phyloP scores from a whole-genome alignment of 1,284 basidiomycete genomes.

The Ustilago shanxiensis region DNA sequence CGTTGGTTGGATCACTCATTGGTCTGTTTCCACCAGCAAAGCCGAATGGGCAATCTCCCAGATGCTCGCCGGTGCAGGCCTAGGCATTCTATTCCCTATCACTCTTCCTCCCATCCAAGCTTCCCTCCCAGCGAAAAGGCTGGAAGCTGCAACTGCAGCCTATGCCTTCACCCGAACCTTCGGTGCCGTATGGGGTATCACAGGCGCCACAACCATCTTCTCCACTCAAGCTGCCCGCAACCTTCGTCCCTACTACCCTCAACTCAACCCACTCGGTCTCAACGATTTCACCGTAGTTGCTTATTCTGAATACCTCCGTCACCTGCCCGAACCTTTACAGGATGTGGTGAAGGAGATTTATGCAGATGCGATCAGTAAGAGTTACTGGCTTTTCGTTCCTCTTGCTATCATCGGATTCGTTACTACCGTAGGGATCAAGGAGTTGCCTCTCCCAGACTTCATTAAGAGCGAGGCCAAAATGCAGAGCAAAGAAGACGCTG shows the following conservation, averaged over 20 bases:
- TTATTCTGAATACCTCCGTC: constrained; percentile 20
- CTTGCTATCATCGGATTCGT: constrained; percentile 36
- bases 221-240: constrained; percentile 28
- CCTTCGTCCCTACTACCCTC: constrained; percentile 13
- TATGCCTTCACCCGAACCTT: constrained; percentile 54
- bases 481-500: constrained; percentile 16
- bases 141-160: constrained; percentile 47
- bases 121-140: constrained; percentile 28
- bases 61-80: constrained; percentile 53
- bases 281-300: constrained; percentile 40
- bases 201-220: constrained; percentile 49
- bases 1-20: constrained; percentile 66
- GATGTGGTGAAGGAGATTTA: constrained; percentile 21
- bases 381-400: constrained; percentile 39
- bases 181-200: constrained; percentile 57
- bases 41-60: constrained; percentile 69
- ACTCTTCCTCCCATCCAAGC: constrained; percentile 56
- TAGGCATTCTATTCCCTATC: constrained; percentile 52
- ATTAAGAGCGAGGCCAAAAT: constrained; percentile 32
- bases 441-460: constrained; percentile 46
- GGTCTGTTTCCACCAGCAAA: constrained; percentile 68
- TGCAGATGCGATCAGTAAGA: constrained; percentile 23
- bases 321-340: constrained; percentile 29
- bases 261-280: constrained; percentile 37
- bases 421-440: constrained; percentile 31